Conservation (phyloP, 805 yeast species). For the Barnettozyma sucrosica region DNA sequence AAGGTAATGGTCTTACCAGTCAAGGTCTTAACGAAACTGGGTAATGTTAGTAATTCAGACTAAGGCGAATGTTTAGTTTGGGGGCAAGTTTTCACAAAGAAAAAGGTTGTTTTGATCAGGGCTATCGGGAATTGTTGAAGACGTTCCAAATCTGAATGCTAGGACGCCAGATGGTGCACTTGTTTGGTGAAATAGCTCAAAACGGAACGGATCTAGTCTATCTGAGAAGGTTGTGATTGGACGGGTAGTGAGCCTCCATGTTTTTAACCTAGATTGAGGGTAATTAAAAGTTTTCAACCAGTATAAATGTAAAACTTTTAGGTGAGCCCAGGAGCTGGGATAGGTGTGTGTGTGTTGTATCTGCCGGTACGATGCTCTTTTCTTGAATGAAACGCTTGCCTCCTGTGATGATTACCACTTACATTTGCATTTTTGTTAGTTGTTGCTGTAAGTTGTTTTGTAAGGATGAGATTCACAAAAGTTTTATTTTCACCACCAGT, state of each 20-base stretch:
- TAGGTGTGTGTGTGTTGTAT: too few species aligned
- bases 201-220: too few species aligned
- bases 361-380: background rate
- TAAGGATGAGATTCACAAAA: constrained; percentile 8
- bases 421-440: constrained; percentile 39
- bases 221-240: too few species aligned
- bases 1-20: constrained; percentile 95
- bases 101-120: background rate
- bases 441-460: background rate
- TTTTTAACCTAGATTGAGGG: too few species aligned
- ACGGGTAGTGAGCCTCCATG: too few species aligned
- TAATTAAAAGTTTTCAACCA: background rate
- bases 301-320: background rate
- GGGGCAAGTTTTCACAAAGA: background rate
- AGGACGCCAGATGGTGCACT: too few species aligned
- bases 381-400: background rate
- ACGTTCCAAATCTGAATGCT: too few species aligned
- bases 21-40: constrained; percentile 73
- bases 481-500: constrained; percentile 11
- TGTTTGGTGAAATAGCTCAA: too few species aligned
- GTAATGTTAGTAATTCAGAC: constrained; percentile 13
- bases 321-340: background rate
- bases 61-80: background rate
- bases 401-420: constrained; percentile 23
- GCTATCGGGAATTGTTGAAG: too few species aligned